Evolutionary conservation across 2,329 filamentous ascomycete genomes (phyloP), one percentile per base, ranked within the genome.

Genomic region (Sphaerulina vaccinii): DNA sequence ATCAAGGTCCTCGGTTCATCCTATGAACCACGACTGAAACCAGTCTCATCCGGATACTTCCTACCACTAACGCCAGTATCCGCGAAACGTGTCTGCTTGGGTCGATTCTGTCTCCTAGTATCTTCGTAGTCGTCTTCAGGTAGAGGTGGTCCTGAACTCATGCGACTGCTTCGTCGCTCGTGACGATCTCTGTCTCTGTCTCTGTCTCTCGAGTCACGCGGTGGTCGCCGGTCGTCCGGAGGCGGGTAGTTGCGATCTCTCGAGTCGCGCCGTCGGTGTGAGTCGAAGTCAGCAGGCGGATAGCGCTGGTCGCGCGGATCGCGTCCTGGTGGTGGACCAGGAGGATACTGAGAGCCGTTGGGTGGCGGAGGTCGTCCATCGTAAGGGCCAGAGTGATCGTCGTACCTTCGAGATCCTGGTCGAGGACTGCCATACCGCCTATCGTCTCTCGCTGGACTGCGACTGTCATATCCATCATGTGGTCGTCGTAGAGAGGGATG

Each of bases 401-500:
- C 47, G 29, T 54, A 47, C 29, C 47, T 44, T 35, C 53, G 45
- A 22, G 39, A 38, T 10, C 40, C 32, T 24, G 49, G 49, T 47
- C 49, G 24, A 11, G 47, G 52, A 43, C 52, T 54, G 39, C 38
- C 47, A 39, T 54, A 54, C 33, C 47, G 36, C 47, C 52, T 24
- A 8, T 51, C 52, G 16, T 49, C 42, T 11, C 49, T 44, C 36
- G 49, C 56, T 24, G 56, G 56, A 48, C 56, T 59, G 13, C 52
- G 49, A 22, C 57, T 57, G 5, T 47, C 37, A 29, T 58, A 58
- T 19, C 57, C 39, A 21, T 33, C 56, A 9, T 54, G 55, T 16
- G 52, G 33, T 40, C 56, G 46, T 11, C 57, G 44, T 13, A 57
- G 45, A 4, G 57, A 60, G 29, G 55, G 55, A 35, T 60, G 53